These are phyloP conservation scores for Syncephalastrum contaminatum DNA, from an alignment of 371 early-diverging fungal species.

Conservation along the genomic window DNA sequence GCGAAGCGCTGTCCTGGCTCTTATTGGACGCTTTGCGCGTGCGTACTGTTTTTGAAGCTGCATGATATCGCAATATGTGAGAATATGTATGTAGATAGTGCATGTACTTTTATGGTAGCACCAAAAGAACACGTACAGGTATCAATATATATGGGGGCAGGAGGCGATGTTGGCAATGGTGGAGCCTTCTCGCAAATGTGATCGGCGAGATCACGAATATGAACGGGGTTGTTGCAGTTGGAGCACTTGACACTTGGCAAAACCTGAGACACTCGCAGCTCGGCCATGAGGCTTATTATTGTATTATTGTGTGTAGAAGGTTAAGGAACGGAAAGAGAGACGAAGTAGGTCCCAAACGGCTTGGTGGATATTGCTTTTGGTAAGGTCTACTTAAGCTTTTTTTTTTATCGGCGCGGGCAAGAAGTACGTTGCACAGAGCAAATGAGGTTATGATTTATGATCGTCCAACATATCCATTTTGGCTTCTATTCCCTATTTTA, in stretches of 20 bases:
- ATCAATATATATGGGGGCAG: conserved; percentile 1
- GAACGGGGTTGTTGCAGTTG: conserved; percentile 9
- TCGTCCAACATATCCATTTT: too few relatives aligned
- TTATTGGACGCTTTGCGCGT: conserved; percentile 6
- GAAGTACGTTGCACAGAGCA: too few relatives aligned
- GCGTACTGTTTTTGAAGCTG: conserved; percentile 6
- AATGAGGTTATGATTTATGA: too few relatives aligned
- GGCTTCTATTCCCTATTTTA: too few relatives aligned
- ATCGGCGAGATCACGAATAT: conserved; percentile 12
- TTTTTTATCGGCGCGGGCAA: too few relatives aligned
- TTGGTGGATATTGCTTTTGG: too few relatives aligned
- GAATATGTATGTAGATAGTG: too few relatives aligned
- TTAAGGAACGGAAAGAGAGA: too few relatives aligned
- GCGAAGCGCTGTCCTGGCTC: conserved; percentile 6
- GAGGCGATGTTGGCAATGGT: conserved; percentile 4
- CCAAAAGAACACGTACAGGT: conserved; percentile 5
- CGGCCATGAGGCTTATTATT: conserved; percentile 5
- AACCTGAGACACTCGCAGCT: conserved; percentile 11
- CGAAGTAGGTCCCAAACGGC: too few relatives aligned
- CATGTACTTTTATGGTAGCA: background rate
- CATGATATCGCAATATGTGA: background rate
- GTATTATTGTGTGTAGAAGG: too few relatives aligned
- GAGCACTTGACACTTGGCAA: conserved; percentile 17
- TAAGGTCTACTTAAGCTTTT: too few relatives aligned
- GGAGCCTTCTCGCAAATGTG: conserved; percentile 11